phyloP scores from a whole-genome alignment of 257 asterid genomes.

The Eustoma russellianum region DNA sequence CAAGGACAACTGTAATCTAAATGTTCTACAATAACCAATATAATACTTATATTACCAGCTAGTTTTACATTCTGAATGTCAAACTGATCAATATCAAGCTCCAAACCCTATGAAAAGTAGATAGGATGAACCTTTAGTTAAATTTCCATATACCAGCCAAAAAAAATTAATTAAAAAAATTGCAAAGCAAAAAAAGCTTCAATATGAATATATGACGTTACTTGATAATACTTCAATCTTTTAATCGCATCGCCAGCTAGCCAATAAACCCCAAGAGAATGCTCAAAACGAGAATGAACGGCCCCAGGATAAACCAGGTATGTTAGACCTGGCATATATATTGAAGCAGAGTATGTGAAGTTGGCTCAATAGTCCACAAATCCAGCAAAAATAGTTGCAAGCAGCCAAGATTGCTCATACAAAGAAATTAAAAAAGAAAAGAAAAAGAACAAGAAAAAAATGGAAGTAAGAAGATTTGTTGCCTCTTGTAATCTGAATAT shows the following conservation, averaged over 20 bases:
- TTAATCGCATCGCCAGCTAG: constrained; percentile 73
- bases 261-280: constrained; percentile 90
- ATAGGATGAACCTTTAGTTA: background rate
- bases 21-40: background rate
- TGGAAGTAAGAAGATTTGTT: background rate
- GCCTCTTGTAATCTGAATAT: too few relatives aligned
- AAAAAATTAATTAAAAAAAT: too few relatives aligned
- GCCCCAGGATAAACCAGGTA: constrained; percentile 93
- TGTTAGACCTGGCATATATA: constrained; percentile 42
- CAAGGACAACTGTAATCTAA: too few relatives aligned
- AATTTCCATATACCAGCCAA: too few relatives aligned
- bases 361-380: too few relatives aligned
- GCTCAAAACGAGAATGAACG: constrained; percentile 94
- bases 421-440: constrained; percentile 3
- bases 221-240: constrained; percentile 62
- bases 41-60: constrained; percentile 49
- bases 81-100: constrained; percentile 61
- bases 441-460: background rate
- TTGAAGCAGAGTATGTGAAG: too few relatives aligned
- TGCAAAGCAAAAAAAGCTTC: constrained; percentile 12
- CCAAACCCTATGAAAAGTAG: constrained; percentile 56
- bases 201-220: constrained; percentile 18
- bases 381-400: constrained; percentile 5
- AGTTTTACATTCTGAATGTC: constrained; percentile 72
- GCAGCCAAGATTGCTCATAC: constrained; percentile 13